Conservation (phyloP, 2,329 filamentous ascomycete species). For the Ophiostoma novo-ulmi region DNA sequence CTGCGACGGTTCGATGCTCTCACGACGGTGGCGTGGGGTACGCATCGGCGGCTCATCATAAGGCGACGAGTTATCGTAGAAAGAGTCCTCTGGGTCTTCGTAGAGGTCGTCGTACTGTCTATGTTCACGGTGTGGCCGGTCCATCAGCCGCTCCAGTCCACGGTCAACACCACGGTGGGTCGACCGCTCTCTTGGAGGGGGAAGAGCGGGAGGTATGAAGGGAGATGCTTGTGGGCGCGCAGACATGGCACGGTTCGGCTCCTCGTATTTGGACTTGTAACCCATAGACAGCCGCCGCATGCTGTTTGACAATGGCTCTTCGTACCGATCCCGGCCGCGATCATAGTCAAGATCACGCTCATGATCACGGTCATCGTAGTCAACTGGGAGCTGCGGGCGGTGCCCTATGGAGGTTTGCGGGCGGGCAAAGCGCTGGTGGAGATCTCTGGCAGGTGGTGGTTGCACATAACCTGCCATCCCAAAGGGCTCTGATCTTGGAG, state of each 20-base stretch:
- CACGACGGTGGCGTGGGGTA: slow-evolving; percentile 31
- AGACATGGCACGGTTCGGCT: slow-evolving; percentile 42
- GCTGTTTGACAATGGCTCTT: slow-evolving; percentile 35
- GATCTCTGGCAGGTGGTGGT: not conserved
- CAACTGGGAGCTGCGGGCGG: slow-evolving; percentile 30
- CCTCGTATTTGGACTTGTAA: slow-evolving; percentile 39
- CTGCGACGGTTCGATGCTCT: slow-evolving; percentile 36
- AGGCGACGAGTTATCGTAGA: slow-evolving; percentile 37
- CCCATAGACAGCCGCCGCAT: slow-evolving; percentile 42
- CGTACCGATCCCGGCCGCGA: slow-evolving; percentile 38
- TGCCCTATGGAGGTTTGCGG: slow-evolving; percentile 40
- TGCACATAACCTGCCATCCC: not conserved
- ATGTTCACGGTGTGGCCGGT: not conserved
- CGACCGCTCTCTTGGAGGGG: not conserved
- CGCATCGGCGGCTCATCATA: slow-evolving; percentile 31
- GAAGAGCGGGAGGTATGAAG: slow-evolving; percentile 31
- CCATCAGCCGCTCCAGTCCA: not conserved
- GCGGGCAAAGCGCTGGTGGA: slow-evolving; percentile 31
- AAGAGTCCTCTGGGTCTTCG: slow-evolving; percentile 35
- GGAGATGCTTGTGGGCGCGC: slow-evolving; percentile 34
- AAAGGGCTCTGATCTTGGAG: not conserved
- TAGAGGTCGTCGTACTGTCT: slow-evolving; percentile 36
- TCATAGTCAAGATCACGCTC: slow-evolving; percentile 22
- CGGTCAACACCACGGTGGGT: slow-evolving; percentile 2
- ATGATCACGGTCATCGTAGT: slow-evolving; percentile 27